phyloP scores from a whole-genome alignment of 2,329 filamentous ascomycete species.

The Colletotrichum simmondsii region DNA sequence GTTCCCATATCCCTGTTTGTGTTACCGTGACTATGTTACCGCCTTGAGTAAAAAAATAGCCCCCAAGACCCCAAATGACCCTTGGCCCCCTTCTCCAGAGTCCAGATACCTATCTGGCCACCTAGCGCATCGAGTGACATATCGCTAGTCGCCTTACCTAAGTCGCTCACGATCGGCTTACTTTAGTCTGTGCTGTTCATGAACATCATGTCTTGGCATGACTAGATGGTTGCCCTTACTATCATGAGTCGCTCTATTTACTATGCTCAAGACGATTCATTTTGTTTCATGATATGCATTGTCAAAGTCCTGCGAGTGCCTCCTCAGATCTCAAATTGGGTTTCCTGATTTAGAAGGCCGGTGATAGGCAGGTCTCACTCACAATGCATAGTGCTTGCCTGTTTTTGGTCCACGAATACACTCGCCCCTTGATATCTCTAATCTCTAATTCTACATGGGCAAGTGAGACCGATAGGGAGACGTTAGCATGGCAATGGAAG shows the following conservation, averaged over 20 bases:
- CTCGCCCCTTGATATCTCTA: neutral
- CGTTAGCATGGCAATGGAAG: neutral
- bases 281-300: neutral
- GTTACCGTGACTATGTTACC: neutral
- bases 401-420: neutral
- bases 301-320: neutral
- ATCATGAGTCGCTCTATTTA: neutral
- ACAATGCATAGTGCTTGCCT: neutral
- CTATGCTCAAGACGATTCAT: neutral
- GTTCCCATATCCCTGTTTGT: neutral
- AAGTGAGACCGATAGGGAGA: neutral
- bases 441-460: neutral
- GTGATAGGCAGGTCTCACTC: neutral
- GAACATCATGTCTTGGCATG: neutral
- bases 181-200: neutral
- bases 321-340: neutral
- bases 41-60: neutral
- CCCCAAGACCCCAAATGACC: neutral
- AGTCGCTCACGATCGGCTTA: neutral
- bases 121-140: neutral
- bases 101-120: neutral
- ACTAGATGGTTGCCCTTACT: neutral
- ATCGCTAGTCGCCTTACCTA: neutral
- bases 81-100: neutral
- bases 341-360: neutral